Base-by-base conservation (phyloP, 2,329 filamentous ascomycete species). In the Chaetomium globosum region DNA sequence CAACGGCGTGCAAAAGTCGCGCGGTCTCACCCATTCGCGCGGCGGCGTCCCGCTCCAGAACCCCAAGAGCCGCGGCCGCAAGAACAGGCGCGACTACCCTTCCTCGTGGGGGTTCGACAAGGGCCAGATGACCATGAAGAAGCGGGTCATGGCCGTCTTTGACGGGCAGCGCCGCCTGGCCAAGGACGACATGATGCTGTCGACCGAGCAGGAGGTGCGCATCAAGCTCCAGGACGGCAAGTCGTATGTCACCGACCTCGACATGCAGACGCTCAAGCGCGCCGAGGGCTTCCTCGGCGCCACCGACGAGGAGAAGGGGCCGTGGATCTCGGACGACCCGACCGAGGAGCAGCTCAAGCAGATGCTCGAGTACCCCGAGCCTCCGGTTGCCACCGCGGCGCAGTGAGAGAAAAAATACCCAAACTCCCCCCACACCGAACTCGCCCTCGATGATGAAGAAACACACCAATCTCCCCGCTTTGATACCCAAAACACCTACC, bases 151-250 rank as follows among this genome's bases (percentile, higher is more conserved):
- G 73, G 92, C 92, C 69, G 91, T 96, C 23, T 99, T 96, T 73
- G 93, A 98, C 74, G 95, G 95, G 0, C 85, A 85, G 19, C 88
- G 93, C 61, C 88, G 94, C 51, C 84, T 99, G 58, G 95, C 91
- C 85, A 98, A 98, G 81, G 95, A 99, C 75, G 95, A 99, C 79
- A 95, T 98, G 92, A 96, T 97, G 93, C 88, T 99, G 58, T 92
- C 93, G 71, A 93, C 91, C 19, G 93, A 97, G 72, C 93, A 95
- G 74, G 95, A 99, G 79, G 92, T 98, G 46, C 92, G 94, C 74
- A 83, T 97, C 77, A 88, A 88, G 77, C 83, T 97, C 21, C 85
- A 85, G 28, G 89, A 92, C 74, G 86, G 86, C 74, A 87, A 90
- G 73, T 84, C 86, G 1, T 98, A 96, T 75, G 89, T 97, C 48